phyloP scores from a whole-genome alignment of 768 basidiomycete species.

The Boletus insuetus region DNA sequence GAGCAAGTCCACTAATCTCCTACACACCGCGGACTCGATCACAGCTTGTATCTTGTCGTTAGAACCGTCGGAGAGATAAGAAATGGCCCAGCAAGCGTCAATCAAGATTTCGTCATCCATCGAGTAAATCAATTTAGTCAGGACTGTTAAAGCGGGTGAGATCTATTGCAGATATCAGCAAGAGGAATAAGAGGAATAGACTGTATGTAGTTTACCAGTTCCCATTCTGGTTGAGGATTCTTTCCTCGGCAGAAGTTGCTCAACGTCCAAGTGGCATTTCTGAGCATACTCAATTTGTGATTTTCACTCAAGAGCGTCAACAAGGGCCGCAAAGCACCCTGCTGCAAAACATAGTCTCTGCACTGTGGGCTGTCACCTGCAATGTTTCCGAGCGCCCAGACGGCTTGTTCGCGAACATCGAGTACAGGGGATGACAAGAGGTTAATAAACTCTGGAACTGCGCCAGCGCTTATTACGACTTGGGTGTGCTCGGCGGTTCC shows the following conservation, averaged over 20 bases:
- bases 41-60: constrained; percentile 99
- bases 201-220: constrained; percentile 59
- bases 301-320: constrained; percentile 89
- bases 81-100: constrained; percentile 99
- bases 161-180: constrained; percentile 56
- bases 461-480: constrained; percentile 91
- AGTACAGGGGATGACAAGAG: constrained; percentile 90
- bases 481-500: constrained; percentile 98
- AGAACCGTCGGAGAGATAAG: constrained; percentile 97
- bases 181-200: constrained; percentile 5
- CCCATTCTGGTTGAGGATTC: constrained; percentile 97
- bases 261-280: constrained; percentile 98
- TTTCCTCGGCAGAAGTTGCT: constrained; percentile 99
- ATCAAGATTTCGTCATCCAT: constrained; percentile 99
- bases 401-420: constrained; percentile 98
- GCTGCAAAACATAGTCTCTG: constrained; percentile 92
- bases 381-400: constrained; percentile 99
- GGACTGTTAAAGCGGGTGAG: constrained; percentile 91
- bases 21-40: constrained; percentile 96
- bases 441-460: constrained; percentile 97
- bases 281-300: constrained; percentile 97
- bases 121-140: constrained; percentile 98
- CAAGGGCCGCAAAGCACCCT: constrained; percentile 91
- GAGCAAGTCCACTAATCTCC: constrained; percentile 94
- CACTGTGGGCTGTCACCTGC: constrained; percentile 98